Conservation (phyloP, 192 early-diverging fungal species). For the Coemansia sp. region DNA sequence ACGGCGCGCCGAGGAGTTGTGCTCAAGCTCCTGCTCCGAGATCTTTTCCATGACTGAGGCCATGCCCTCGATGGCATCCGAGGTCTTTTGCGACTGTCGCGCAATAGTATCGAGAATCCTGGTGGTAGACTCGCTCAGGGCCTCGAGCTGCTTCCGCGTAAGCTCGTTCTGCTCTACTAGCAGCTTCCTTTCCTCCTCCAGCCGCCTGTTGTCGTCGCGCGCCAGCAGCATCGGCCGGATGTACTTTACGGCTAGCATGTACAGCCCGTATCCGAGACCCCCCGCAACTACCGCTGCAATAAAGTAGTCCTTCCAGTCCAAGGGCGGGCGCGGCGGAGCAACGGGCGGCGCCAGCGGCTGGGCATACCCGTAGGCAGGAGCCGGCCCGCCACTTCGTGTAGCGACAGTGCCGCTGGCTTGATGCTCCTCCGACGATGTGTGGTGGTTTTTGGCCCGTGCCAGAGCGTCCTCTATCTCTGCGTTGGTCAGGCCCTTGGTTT, state of each 20-base stretch:
- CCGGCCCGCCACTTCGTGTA: neutral
- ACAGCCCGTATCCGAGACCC: slow-evolving; percentile 90
- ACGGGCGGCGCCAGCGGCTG: slow-evolving; percentile 55
- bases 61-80: slow-evolving; percentile 69
- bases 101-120: slow-evolving; percentile 66
- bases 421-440: slow-evolving; percentile 22
- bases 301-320: slow-evolving; percentile 95
- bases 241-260: slow-evolving; percentile 64
- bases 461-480: slow-evolving; percentile 93
- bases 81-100: slow-evolving; percentile 70
- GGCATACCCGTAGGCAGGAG: slow-evolving; percentile 39
- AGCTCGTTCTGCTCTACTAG: slow-evolving; percentile 70
- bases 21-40: slow-evolving; percentile 29
- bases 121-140: slow-evolving; percentile 69
- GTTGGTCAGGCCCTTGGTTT: slow-evolving; percentile 90
- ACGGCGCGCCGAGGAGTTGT: slow-evolving; percentile 19
- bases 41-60: slow-evolving; percentile 46
- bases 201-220: slow-evolving; percentile 58
- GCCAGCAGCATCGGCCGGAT: slow-evolving; percentile 34
- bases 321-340: slow-evolving; percentile 61
- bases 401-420: neutral
- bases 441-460: slow-evolving; percentile 57
- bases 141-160: slow-evolving; percentile 71
- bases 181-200: slow-evolving; percentile 62
- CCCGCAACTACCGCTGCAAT: slow-evolving; percentile 85